These are phyloP conservation scores for Penicillium rolfsii DNA, from an alignment of 2,329 filamentous ascomycete genomes.

Conservation along the genomic window DNA sequence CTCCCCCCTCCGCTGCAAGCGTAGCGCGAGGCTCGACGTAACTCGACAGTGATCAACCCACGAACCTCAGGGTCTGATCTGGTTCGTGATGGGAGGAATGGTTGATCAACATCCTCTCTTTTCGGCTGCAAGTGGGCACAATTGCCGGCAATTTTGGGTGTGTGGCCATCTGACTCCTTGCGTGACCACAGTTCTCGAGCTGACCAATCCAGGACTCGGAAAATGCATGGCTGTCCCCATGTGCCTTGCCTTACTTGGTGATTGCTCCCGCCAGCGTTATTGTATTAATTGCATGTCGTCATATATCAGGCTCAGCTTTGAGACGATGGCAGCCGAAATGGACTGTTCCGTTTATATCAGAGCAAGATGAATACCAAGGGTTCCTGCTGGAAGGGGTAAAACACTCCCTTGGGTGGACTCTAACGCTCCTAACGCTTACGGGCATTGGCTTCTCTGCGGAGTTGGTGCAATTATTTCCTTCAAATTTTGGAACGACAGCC, in stretches of 20 bases:
- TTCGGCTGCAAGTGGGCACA: slow-evolving; percentile 1
- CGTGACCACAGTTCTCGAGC: background rate
- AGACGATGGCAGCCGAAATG: slow-evolving; percentile 50
- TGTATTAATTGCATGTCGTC: slow-evolving; percentile 32
- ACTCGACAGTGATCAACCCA: background rate
- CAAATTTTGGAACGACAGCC: slow-evolving; percentile 19
- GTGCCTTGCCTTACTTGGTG: slow-evolving; percentile 41
- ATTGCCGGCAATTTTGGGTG: slow-evolving; percentile 29
- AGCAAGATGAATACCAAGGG: slow-evolving; percentile 39
- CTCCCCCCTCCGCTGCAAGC: slow-evolving; percentile 11
- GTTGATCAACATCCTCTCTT: slow-evolving; percentile 25
- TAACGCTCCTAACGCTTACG: slow-evolving; percentile 46
- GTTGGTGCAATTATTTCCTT: slow-evolving; percentile 33
- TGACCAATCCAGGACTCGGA: slow-evolving; percentile 40
- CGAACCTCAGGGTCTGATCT: background rate
- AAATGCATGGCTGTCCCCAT: slow-evolving; percentile 41
- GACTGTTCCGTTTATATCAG: slow-evolving; percentile 56
- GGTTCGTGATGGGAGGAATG: slow-evolving; percentile 12
- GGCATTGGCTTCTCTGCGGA: slow-evolving; percentile 41
- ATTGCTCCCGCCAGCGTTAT: slow-evolving; percentile 34
- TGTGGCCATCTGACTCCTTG: slow-evolving; percentile 7
- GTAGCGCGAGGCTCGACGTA: slow-evolving; percentile 3
- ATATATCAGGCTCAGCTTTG: slow-evolving; percentile 33
- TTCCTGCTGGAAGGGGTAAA: slow-evolving; percentile 37
- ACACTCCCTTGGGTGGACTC: slow-evolving; percentile 39